Conservation (phyloP, 164 flowering plant genomes). For the Nelumbo lutea region DNA sequence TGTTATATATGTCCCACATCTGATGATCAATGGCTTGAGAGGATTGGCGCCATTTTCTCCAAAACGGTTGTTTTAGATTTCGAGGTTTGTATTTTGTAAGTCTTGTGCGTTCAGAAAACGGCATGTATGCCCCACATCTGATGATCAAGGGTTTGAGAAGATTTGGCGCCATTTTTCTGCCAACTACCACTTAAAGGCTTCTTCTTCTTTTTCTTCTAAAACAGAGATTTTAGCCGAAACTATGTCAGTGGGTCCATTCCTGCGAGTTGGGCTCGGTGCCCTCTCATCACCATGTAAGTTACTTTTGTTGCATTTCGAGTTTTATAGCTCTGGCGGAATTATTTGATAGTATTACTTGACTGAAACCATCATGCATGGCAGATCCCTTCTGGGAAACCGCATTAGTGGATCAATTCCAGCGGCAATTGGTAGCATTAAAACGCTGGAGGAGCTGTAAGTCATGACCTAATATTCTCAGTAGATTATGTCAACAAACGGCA, state of each 20-base stretch:
- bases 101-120: no score
- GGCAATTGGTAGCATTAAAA: constrained; percentile 20
- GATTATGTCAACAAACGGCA: not conserved
- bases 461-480: not conserved
- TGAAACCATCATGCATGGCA: constrained; percentile 18
- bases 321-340: not conserved
- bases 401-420: constrained; percentile 35
- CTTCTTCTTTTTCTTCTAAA: not conserved
- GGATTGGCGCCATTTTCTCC: no score
- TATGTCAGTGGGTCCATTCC: constrained; percentile 28
- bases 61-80: no score
- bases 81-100: no score
- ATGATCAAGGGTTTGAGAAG: no score
- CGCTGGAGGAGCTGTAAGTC: constrained; percentile 22
- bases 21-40: no score
- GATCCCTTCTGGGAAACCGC: constrained; percentile 64
- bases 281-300: constrained; percentile 53
- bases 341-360: not conserved
- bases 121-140: no score
- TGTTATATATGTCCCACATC: no score
- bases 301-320: not conserved
- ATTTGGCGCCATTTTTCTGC: no score
- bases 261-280: constrained; percentile 29
- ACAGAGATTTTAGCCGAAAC: constrained; percentile 63
- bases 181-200: not conserved